These are phyloP conservation scores for Neonothopanus nambi DNA, from an alignment of 1,284 basidiomycete genomes.

Conservation along the genomic window DNA sequence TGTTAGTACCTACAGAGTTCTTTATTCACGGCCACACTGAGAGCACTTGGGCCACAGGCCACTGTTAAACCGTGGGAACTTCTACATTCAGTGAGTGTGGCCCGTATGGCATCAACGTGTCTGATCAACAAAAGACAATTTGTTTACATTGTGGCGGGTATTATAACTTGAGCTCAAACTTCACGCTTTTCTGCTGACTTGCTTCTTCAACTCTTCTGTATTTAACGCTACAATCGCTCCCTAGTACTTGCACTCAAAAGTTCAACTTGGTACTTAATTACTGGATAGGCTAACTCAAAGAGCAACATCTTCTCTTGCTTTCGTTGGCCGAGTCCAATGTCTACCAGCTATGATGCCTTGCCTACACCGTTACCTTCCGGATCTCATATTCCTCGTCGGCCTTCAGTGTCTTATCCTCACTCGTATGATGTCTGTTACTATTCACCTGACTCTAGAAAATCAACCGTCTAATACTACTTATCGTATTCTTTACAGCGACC, in stretches of 20 bases:
- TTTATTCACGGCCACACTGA: no score
- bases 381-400: constrained; percentile 3
- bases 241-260: no score
- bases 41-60: no score
- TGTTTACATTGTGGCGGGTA: not conserved
- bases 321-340: not conserved
- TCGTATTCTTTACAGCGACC: constrained; percentile 6
- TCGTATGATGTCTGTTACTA: constrained; percentile 8
- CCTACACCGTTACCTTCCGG: constrained; percentile 8
- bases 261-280: no score
- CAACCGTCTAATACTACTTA: not conserved
- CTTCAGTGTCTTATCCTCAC: constrained; percentile 3
- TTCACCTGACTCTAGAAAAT: not conserved
- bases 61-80: no score
- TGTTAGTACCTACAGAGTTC: no score
- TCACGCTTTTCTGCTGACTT: not conserved
- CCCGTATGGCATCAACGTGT: no score
- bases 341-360: constrained; percentile 8
- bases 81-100: not conserved
- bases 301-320: no score
- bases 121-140: not conserved
- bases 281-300: no score
- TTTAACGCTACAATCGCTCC: no score
- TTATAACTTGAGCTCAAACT: not conserved
- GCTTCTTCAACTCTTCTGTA: no score